phyloP scores from a whole-genome alignment of 306 rosid species.

The Purshia tridentata region DNA sequence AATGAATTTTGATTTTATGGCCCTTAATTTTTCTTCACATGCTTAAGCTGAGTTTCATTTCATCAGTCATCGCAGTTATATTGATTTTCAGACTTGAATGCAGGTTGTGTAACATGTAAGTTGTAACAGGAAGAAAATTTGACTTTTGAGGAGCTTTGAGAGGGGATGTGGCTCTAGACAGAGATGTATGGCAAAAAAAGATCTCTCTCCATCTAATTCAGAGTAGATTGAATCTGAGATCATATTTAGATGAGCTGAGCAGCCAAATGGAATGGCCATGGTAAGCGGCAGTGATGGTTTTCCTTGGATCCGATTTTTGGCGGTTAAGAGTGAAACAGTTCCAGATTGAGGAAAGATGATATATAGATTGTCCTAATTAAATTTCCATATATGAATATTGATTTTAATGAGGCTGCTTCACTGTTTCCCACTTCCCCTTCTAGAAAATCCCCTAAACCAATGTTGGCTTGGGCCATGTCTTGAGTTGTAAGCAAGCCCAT shows the following conservation, averaged over 20 bases:
- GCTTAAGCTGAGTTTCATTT: background rate
- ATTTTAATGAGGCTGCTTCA: background rate
- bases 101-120: background rate
- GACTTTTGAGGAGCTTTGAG: background rate
- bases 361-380: background rate
- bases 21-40: background rate
- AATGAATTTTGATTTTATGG: background rate
- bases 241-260: too few species aligned
- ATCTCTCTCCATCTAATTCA: too few species aligned
- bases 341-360: background rate
- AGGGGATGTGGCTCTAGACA: too few species aligned
- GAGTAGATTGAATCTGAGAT: too few species aligned
- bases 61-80: background rate
- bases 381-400: background rate
- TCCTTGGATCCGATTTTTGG: background rate
- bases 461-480: conserved; percentile 7
- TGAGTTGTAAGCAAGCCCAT: conserved; percentile 13
- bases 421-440: background rate
- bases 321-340: background rate
- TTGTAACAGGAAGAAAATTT: background rate
- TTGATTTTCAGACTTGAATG: background rate
- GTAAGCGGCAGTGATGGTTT: too few species aligned
- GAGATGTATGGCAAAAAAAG: too few species aligned
- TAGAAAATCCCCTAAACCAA: background rate
- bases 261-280: too few species aligned